Evolutionary conservation across 768 basidiomycete genomes (phyloP), one percentile per base, ranked within the genome.

Genomic region (Agrocybe chaxingu): DNA sequence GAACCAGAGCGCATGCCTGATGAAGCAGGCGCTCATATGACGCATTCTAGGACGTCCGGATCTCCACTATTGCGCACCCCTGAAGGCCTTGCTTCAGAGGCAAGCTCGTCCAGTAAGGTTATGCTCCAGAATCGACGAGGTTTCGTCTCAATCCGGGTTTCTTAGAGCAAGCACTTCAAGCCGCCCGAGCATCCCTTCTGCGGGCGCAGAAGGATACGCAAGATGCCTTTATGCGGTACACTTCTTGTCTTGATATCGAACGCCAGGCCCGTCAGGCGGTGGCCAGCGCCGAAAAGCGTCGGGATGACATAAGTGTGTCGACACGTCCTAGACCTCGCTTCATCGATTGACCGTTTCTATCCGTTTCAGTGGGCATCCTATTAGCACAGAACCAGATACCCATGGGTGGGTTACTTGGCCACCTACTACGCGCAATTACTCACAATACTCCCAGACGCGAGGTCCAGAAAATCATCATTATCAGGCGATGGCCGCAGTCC

Each of bases 181-280:
- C 76, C 44, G 77, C 83, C 13, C 82, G 85, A 31, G 72, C 73
- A 42, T 73, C 81, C 4, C 70, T 87, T n/a, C 58, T 75, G 39
- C 77, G 84, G 39, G 82, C 84, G 16, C 84, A 85, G 60, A 81
- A 84, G 59, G 85, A 87, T 44, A 83, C 85, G 0, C 84, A 87
- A 58, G 86, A 87, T 38, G 78, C 85, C 3, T 85, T 87, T 59
- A 73, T 82, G 62, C 71, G 80, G 45, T 89, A 89, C 58, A 87
- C 80, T 8, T 74, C 79, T 8, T 86, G 81, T 66, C 70, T 88
- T 12, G 85, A 89, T 58, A 69, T 79, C 8, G 87, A 89, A 61
- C 71, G 74, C 38, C 82, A 82, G 63, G 85, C 86, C 42, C 74
- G 81, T 57, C 79, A 81, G 57, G 81, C 83, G 52, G 81, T 88